These are phyloP conservation scores for Fusarium nodosum DNA, from an alignment of 2,329 filamentous ascomycete genomes.

Conservation along the genomic window DNA sequence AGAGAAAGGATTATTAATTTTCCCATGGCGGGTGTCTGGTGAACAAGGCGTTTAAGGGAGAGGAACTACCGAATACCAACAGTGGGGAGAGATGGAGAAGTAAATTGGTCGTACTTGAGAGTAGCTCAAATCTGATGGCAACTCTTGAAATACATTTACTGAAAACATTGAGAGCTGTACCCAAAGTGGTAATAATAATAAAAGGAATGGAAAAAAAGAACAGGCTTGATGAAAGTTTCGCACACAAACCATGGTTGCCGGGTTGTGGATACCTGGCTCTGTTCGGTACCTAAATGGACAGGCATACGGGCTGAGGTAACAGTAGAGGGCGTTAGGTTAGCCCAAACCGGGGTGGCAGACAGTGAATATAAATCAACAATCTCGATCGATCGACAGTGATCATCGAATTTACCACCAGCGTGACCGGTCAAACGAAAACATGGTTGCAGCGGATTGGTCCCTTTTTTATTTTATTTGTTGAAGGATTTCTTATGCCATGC, in stretches of 20 bases:
- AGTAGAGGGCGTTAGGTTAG: constrained; percentile 1
- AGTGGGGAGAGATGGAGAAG: constrained; percentile 22
- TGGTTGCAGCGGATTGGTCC: constrained; percentile 27
- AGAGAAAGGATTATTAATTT: constrained; percentile 3
- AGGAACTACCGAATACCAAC: constrained; percentile 20
- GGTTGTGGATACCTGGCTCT: neutral
- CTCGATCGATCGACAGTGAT: constrained; percentile 46
- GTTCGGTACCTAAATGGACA: neutral
- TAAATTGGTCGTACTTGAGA: constrained; percentile 4
- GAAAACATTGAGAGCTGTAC: constrained; percentile 6
- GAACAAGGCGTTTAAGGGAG: constrained; percentile 45
- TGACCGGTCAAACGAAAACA: constrained; percentile 39
- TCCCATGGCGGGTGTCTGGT: constrained; percentile 27
- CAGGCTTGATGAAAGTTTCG: constrained; percentile 13
- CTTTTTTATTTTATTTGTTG: neutral
- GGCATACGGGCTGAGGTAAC: neutral
- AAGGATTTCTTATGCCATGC: constrained; percentile 15
- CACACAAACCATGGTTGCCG: constrained; percentile 6
- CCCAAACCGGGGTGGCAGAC: constrained; percentile 13
- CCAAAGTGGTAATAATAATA: constrained; percentile 19
- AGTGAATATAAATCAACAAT: constrained; percentile 31
- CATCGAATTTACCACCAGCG: constrained; percentile 26
- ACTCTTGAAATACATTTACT: constrained; percentile 12
- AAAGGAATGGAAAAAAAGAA: constrained; percentile 17
- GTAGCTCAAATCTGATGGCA: constrained; percentile 19